Percentiles rank a stretch among this genome's conserved stretches.
phyloP scores from a whole-genome alignment of 2,329 filamentous ascomycete species.

The Paecilomyces sp. region DNA sequence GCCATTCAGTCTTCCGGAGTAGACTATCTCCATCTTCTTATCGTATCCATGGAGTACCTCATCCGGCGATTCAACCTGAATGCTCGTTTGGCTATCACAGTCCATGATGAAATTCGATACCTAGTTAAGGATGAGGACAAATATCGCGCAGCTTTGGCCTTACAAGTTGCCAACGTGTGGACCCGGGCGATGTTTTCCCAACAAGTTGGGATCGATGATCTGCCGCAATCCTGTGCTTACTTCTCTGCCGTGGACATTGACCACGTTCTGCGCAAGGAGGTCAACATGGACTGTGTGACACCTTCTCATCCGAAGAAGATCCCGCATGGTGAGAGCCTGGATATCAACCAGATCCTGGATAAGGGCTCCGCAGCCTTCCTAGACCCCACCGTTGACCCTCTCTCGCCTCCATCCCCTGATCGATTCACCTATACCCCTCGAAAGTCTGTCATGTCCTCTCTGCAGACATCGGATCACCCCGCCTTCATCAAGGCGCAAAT shows the following conservation, averaged over 20 bases:
- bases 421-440: conserved; percentile 63
- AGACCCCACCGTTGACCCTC: conserved; percentile 56
- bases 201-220: conserved; percentile 90
- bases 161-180: conserved; percentile 93
- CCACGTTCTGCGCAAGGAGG: conserved; percentile 91
- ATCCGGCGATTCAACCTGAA: conserved; percentile 76
- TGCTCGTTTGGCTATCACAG: conserved; percentile 82
- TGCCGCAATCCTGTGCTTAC: conserved; percentile 90
- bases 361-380: conserved; percentile 64
- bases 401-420: conserved; percentile 52
- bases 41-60: conserved; percentile 91
- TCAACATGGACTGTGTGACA: conserved; percentile 95
- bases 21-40: conserved; percentile 90
- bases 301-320: conserved; percentile 76
- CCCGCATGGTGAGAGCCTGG: conserved; percentile 75
- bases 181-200: conserved; percentile 96
- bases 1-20: conserved; percentile 96
- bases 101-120: conserved; percentile 96
- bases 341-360: conserved; percentile 69
- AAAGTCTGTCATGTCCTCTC: conserved; percentile 68
- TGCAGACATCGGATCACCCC: conserved; percentile 50
- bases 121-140: conserved; percentile 78
- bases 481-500: conserved; percentile 81
- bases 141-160: conserved; percentile 82
- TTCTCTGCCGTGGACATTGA: conserved; percentile 96